Evolutionary conservation across 2,329 filamentous ascomycete genomes (phyloP).

Genomic region (Clarireedia sp.): DNA sequence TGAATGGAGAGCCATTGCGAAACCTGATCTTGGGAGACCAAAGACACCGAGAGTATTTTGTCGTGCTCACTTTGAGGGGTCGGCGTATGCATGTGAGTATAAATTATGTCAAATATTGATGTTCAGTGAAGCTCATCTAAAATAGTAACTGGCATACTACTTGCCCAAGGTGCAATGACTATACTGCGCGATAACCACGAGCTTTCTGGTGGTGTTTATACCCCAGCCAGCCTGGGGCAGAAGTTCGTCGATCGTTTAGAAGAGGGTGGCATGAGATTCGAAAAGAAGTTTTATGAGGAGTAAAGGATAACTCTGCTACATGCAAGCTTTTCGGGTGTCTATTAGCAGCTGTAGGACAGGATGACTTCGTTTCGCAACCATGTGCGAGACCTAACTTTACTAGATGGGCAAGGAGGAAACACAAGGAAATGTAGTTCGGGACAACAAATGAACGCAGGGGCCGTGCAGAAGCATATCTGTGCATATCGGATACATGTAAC

Average conservation of each 20-base stretch:
- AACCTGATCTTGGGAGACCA: conserved; percentile 43
- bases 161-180: conserved; percentile 57
- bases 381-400: too few relatives aligned
- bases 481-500: too few relatives aligned
- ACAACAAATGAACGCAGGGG: too few relatives aligned
- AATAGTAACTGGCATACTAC: conserved; percentile 55
- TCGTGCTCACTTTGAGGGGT: conserved; percentile 48
- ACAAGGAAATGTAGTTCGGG: too few relatives aligned
- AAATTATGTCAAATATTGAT: background rate
- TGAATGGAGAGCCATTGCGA: conserved; percentile 56
- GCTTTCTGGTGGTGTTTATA: conserved; percentile 60
- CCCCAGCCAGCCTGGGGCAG: conserved; percentile 63
- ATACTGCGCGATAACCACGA: conserved; percentile 53
- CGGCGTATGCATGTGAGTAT: conserved; percentile 55
- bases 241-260: conserved; percentile 56
- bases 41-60: conserved; percentile 38
- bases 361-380: too few relatives aligned
- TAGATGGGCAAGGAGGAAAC: too few relatives aligned
- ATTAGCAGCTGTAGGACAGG: too few relatives aligned
- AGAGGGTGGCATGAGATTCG: conserved; percentile 49
- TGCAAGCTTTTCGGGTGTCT: too few relatives aligned
- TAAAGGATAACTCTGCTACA: background rate
- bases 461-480: too few relatives aligned
- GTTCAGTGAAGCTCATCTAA: conserved; percentile 9
- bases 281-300: conserved; percentile 40